These are phyloP conservation scores for Centrapalus pauciflorus DNA, from an alignment of 129 eudicot genomes.

Conservation along the genomic window DNA sequence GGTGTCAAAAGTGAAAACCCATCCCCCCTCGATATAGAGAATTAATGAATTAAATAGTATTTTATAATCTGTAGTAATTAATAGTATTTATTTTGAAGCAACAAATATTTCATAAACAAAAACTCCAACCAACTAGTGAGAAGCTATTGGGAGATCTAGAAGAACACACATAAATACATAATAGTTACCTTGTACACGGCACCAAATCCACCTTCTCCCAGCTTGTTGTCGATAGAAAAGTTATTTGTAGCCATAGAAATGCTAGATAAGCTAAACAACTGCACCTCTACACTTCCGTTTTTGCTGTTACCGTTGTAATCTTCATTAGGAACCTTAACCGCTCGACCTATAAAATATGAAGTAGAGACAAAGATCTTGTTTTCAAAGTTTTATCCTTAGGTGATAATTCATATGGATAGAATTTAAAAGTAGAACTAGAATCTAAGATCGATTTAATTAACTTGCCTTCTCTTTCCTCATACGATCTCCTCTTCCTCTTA, in stretches of 20 bases:
- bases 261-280: constrained; percentile 7
- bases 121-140: too few species aligned
- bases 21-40: too few species aligned
- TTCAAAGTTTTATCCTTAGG: not conserved
- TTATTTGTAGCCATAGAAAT: constrained; percentile 22
- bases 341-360: not conserved
- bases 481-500: constrained; percentile 14
- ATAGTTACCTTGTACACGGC: constrained; percentile 17
- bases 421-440: not conserved
- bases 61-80: too few species aligned
- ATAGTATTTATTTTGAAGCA: too few species aligned
- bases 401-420: not conserved
- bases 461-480: constrained; percentile 18
- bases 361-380: not conserved
- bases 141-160: too few species aligned
- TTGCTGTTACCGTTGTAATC: not conserved
- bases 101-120: too few species aligned
- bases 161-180: too few species aligned
- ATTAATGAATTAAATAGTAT: too few species aligned
- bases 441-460: not conserved
- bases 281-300: constrained; percentile 9
- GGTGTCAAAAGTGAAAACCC: too few species aligned
- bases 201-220: constrained; percentile 39
- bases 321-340: too few species aligned
- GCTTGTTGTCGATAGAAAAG: constrained; percentile 20